A percentile compares a stretch with the other conserved stretches of the same genome.
These are phyloP conservation scores for Malania oleifera DNA, from an alignment of 164 flowering plant species.

Conservation along the genomic window DNA sequence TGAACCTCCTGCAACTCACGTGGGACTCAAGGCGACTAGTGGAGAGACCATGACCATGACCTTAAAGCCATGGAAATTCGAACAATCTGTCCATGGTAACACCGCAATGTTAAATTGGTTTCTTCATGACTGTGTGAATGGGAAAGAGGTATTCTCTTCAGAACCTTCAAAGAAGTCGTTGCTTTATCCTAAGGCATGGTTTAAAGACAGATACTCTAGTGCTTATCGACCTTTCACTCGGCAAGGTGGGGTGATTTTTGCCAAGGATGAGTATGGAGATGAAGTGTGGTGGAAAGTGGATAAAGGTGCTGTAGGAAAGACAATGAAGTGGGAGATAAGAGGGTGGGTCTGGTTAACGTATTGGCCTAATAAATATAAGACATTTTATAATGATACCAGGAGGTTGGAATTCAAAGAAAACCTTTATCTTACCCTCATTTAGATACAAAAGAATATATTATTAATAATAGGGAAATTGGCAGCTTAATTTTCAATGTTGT, in stretches of 20 bases:
- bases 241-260: slow-evolving; percentile 89
- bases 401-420: slow-evolving; percentile 66
- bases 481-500: too few species aligned
- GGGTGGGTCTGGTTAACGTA: slow-evolving; percentile 82
- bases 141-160: slow-evolving; percentile 71
- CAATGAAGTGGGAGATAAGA: slow-evolving; percentile 75
- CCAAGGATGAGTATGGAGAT: slow-evolving; percentile 89
- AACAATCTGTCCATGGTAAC: slow-evolving; percentile 65
- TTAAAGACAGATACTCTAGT: slow-evolving; percentile 66
- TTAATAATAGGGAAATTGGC: too few species aligned
- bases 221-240: slow-evolving; percentile 72
- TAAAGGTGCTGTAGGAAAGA: slow-evolving; percentile 48
- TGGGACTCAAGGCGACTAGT: slow-evolving; percentile 51
- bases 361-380: slow-evolving; percentile 77
- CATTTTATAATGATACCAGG: slow-evolving; percentile 65
- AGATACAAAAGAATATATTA: too few species aligned
- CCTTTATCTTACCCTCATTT: slow-evolving; percentile 40
- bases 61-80: slow-evolving; percentile 92
- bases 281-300: slow-evolving; percentile 71
- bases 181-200: slow-evolving; percentile 76
- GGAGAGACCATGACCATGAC: slow-evolving; percentile 50
- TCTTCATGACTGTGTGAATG: slow-evolving; percentile 69
- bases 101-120: slow-evolving; percentile 69
- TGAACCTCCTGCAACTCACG: slow-evolving; percentile 29
- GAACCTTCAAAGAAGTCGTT: slow-evolving; percentile 59